Conservation (phyloP, 441 rosid genomes). For the Brassica hybrid region DNA sequence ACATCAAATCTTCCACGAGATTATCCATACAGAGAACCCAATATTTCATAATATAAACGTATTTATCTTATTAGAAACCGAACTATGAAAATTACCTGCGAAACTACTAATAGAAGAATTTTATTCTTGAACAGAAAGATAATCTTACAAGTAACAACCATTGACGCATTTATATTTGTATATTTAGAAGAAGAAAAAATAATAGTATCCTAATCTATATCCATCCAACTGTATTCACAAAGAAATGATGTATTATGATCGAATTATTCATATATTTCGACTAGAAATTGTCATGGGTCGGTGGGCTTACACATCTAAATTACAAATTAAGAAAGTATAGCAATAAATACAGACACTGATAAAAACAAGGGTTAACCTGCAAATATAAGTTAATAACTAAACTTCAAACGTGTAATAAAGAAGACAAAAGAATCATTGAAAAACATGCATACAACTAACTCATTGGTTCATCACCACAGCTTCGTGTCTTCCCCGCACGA, state of each 20-base stretch:
- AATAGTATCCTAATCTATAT: not conserved
- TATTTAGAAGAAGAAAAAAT: not conserved
- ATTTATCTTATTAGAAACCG: not conserved
- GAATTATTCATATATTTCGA: not conserved
- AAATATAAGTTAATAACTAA: not conserved
- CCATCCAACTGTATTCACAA: not conserved
- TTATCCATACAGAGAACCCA: not conserved
- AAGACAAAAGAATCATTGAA: constrained; percentile 5
- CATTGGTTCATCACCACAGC: constrained; percentile 20
- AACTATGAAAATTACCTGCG: not conserved
- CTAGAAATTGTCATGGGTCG: constrained; percentile 2
- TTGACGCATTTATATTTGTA: constrained; percentile 21
- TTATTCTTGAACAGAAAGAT: constrained; percentile 15
- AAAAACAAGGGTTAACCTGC: not conserved
- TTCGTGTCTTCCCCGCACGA: constrained; percentile 40
- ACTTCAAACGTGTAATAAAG: constrained; percentile 9
- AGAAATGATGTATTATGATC: constrained; percentile 1
- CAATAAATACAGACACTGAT: not conserved
- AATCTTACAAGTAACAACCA: constrained; percentile 31
- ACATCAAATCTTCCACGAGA: not conserved
- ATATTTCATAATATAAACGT: not conserved
- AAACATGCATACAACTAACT: constrained; percentile 41
- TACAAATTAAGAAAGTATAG: not conserved
- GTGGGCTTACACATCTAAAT: constrained; percentile 11
- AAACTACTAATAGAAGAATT: not conserved